Evolutionary conservation across 345 rosid species (phyloP), one percentile per base, ranked within the genome.

Genomic region (Acer campestre): DNA sequence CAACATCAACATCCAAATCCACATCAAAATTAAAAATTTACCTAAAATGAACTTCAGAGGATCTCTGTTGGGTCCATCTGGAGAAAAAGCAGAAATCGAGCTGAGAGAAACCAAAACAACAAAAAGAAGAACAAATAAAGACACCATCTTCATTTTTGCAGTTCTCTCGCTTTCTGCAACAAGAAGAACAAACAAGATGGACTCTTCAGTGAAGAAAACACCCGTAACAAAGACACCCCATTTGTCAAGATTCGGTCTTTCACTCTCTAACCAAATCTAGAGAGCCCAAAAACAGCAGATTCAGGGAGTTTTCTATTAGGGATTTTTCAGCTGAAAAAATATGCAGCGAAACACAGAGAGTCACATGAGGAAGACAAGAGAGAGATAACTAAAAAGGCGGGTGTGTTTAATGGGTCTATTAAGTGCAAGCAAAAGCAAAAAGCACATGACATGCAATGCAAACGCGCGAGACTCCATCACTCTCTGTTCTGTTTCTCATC

Each of bases 11-110:
- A 35, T 3, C 68, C 29, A 64, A 7, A 64, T 23, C 67, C 67
- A 62, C 7, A 62, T 22, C 13, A 62, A 25, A 31, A 74, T 38
- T 27, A 27, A 67, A 38, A 20, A 77, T 84, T 18, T 71, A 93
- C 98, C 98, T 82, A 91, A 77, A 49, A 89, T 85, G 61, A 85
- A 81, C 87, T 86, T 91, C 66, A 89, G 78, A 73, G 90, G 85
- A 78, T 88, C 92, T 46, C 64, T 78, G 49, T 51, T 4, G 42
- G 81, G 48, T 27, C 56, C 80, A 79, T 82, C 67, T 18, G 44
- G 78, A 67, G 83, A 44, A 74, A 80, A 55, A 55, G 83, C 82
- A 20, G 81, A 76, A 70, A 80, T 61, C 6, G 83, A 77, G 82
- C 74, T 76, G 20, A 70, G 65, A 74, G 74, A 83, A 74, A 84